phyloP scores from a whole-genome alignment of 164 flowering plant genomes.

The Chimonanthus salicifolius region DNA sequence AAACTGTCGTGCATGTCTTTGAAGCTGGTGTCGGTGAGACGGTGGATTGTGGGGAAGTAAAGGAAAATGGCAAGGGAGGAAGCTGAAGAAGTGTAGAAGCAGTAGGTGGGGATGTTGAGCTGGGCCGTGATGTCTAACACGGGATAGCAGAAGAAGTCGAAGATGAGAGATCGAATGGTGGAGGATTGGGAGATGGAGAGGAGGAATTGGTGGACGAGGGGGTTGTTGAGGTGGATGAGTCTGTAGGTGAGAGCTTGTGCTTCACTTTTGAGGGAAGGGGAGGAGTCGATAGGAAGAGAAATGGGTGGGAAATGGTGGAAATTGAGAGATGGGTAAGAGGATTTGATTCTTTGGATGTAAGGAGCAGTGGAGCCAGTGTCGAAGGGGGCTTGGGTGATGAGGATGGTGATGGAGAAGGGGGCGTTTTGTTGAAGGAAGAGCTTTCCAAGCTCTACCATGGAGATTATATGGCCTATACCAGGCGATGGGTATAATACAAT shows the following conservation, averaged over 20 bases:
- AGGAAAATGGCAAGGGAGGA: conserved; percentile 10
- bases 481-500: conserved; percentile 8
- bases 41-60: conserved; percentile 12
- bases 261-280: conserved; percentile 14
- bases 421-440: conserved; percentile 14
- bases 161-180: conserved; percentile 21
- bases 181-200: conserved; percentile 13
- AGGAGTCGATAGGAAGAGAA: neutral
- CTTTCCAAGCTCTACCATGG: conserved; percentile 34
- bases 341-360: conserved; percentile 23
- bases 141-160: conserved; percentile 31
- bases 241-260: conserved; percentile 11
- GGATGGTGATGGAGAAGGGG: conserved; percentile 17
- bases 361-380: conserved; percentile 14
- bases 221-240: conserved; percentile 24
- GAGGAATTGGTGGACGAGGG: neutral
- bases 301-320: conserved; percentile 27
- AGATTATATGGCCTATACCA: conserved; percentile 29
- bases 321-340: conserved; percentile 14
- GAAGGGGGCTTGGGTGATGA: conserved; percentile 18
- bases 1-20: neutral
- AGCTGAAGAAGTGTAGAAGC: conserved; percentile 19
- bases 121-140: conserved; percentile 14
- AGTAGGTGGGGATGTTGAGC: conserved; percentile 24
- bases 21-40: conserved; percentile 8